Base-by-base conservation (phyloP, 2,329 filamentous ascomycete genomes). In the Talaromyces sp. region DNA sequence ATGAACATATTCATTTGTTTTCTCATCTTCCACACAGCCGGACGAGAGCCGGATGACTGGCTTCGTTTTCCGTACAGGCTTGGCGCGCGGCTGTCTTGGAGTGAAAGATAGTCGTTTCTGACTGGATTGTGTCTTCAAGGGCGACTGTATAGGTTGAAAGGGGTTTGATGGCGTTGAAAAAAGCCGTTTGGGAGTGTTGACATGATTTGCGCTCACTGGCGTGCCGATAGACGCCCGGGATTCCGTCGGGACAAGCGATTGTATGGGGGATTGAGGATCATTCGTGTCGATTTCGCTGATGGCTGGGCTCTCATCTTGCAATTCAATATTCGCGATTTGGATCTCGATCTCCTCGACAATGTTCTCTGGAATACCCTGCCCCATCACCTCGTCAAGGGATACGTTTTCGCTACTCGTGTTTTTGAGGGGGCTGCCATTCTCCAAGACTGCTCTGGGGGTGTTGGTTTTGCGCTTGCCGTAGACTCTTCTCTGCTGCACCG, bases 1-100 rank as follows among this genome's bases (percentile, higher is more conserved):
- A 1, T 66, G 70, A 16, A 75, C 75, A 42, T 79, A 79, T 33
- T 67, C 63, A 58, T 72, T 76, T 18, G 67, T 65, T 55, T 73
- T 71, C 35, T 69, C 66, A 64, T 78, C 71, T 23, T 72, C 65
- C 14, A 78, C 66, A 12, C 70, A 71, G 6, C 73, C 73, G 3
- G 74, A 76, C 4, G 73, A 76, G 25, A 69, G 63, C 16, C 72
- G 68, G 3, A 65, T 63, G 5, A 61, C 50, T 8, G 67, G 59
- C 39, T 67, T 70, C 52, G 65, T 63, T 55, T 50, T 63, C 56
- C 60, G 44, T 28, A 50, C 21, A 42, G 50, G 61, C 55, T 61
- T 64, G 25, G 48, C 39, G n/a, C 55, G 58, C 16, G 54, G 56
- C 57, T 54, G 61, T 63, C 65, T 64, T 62, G 60, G 61, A n/a